phyloP scores from a whole-genome alignment of 2,329 filamentous ascomycete genomes.

The Neophaeococcomyces mojaviensis region DNA sequence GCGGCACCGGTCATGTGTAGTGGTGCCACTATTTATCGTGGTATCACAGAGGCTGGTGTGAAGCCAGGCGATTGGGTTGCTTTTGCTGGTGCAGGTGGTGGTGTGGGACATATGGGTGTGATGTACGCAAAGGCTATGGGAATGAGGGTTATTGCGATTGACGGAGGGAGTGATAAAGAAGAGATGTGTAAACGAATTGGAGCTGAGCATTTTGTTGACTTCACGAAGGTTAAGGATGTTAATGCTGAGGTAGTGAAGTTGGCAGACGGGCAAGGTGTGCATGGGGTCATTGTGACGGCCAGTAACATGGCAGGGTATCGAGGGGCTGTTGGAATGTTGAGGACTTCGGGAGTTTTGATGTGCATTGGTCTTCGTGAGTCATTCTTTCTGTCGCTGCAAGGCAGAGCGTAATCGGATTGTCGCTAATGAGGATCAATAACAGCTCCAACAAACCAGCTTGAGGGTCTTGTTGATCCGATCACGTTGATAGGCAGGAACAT shows the following conservation, averaged over 20 bases:
- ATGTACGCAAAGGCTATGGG: slow-evolving; percentile 39
- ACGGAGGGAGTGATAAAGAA: slow-evolving; percentile 29
- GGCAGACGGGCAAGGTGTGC: slow-evolving; percentile 14
- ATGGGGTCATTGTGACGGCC: slow-evolving; percentile 15
- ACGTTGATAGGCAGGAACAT: slow-evolving; percentile 14
- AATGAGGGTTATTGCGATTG: slow-evolving; percentile 34
- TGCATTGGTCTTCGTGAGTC: slow-evolving; percentile 36
- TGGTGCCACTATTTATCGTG: slow-evolving; percentile 40
- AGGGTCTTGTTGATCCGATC: slow-evolving; percentile 10
- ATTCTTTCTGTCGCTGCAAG: neutral
- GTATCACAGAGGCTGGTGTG: slow-evolving; percentile 22
- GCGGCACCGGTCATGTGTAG: slow-evolving; percentile 38
- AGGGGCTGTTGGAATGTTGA: slow-evolving; percentile 4
- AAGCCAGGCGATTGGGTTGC: slow-evolving; percentile 14
- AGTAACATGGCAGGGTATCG: slow-evolving; percentile 10
- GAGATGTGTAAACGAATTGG: slow-evolving; percentile 27
- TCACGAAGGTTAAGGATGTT: slow-evolving; percentile 16
- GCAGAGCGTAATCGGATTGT: neutral
- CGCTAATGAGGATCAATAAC: neutral
- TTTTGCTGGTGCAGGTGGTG: slow-evolving; percentile 35
- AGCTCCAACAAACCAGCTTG: slow-evolving; percentile 7
- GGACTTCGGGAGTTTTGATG: slow-evolving; percentile 35
- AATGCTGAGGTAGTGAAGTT: slow-evolving; percentile 13
- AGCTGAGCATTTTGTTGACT: slow-evolving; percentile 35
- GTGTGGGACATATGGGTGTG: slow-evolving; percentile 29